A percentile compares a stretch with the other conserved stretches of the same genome.
These are phyloP conservation scores for Podospora sp. DNA, from an alignment of 495 filamentous ascomycete species.

Conservation along the genomic window DNA sequence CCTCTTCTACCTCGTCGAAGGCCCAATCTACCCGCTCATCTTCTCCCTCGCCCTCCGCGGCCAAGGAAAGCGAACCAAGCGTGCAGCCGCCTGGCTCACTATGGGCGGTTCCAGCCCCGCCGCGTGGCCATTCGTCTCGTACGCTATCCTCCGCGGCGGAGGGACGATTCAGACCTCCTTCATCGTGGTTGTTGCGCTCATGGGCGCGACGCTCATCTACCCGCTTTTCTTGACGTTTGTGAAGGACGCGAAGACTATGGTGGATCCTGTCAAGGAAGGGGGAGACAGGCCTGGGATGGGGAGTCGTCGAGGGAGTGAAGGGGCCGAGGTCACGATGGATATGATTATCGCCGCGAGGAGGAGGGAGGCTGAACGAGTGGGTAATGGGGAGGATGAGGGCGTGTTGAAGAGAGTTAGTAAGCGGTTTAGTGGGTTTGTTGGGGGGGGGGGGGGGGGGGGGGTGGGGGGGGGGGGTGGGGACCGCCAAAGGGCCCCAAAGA, in stretches of 20 bases:
- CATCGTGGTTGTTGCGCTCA: conserved; percentile 39
- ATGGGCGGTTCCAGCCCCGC: conserved; percentile 67
- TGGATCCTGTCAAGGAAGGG: conserved; percentile 29
- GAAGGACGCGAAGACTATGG: conserved; percentile 40
- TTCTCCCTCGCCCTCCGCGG: conserved; percentile 70
- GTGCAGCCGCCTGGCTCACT: conserved; percentile 66
- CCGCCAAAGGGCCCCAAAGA: not conserved
- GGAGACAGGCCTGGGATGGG: not conserved
- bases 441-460: conserved; percentile 7
- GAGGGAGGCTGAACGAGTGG: conserved; percentile 5
- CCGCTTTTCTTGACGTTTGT: conserved; percentile 44
- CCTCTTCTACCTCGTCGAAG: conserved; percentile 70
- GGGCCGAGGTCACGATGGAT: conserved; percentile 15
- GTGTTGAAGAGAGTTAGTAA: not conserved
- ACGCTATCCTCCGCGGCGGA: conserved; percentile 42
- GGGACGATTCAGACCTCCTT: conserved; percentile 40
- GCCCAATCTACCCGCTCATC: conserved; percentile 70
- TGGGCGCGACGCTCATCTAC: conserved; percentile 38
- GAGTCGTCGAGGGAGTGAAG: conserved; percentile 10
- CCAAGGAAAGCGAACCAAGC: conserved; percentile 70
- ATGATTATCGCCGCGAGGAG: conserved; percentile 16
- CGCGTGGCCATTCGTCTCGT: conserved; percentile 66
- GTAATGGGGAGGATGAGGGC: not conserved
- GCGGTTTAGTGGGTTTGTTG: conserved; percentile 6
- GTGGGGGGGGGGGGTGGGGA: not conserved